Conservation (phyloP, 1,284 basidiomycete genomes). For the Ganoderma boninense region DNA sequence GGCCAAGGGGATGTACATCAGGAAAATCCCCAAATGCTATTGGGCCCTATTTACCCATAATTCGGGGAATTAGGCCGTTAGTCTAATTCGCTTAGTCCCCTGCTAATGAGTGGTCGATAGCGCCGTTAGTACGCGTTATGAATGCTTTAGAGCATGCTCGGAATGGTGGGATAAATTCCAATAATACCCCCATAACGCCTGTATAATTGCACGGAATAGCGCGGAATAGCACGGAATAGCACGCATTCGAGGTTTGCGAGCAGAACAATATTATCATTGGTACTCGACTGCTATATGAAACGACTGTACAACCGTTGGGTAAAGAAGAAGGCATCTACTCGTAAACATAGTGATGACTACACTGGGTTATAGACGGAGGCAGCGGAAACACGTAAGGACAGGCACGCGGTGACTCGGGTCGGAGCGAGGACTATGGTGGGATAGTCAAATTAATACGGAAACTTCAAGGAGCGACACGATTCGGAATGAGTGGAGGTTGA, state of each 20-base stretch:
- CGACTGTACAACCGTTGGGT: not conserved
- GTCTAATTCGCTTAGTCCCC: constrained; percentile 3
- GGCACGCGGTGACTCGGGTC: not conserved
- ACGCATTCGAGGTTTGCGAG: constrained; percentile 2
- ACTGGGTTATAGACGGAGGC: not conserved
- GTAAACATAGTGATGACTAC: not conserved
- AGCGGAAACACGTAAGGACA: not conserved
- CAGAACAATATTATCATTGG: not conserved
- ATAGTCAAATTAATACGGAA: not conserved
- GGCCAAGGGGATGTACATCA: not conserved
- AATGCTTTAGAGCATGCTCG: not conserved
- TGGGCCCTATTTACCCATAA: not conserved
- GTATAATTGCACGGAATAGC: too few relatives aligned
- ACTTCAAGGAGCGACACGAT: not conserved
- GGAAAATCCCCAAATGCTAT: not conserved
- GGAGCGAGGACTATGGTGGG: not conserved
- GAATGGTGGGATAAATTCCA: not conserved
- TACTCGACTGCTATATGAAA: constrained; percentile 1
- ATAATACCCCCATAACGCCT: not conserved
- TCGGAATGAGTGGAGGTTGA: not conserved
- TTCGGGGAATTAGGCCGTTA: not conserved
- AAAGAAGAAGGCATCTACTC: not conserved
- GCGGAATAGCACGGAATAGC: not conserved
- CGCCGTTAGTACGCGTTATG: not conserved
- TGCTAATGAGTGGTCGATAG: not conserved